Conservation (phyloP, 2,329 filamentous ascomycete genomes). For the Emmonsiellopsis sp. region DNA sequence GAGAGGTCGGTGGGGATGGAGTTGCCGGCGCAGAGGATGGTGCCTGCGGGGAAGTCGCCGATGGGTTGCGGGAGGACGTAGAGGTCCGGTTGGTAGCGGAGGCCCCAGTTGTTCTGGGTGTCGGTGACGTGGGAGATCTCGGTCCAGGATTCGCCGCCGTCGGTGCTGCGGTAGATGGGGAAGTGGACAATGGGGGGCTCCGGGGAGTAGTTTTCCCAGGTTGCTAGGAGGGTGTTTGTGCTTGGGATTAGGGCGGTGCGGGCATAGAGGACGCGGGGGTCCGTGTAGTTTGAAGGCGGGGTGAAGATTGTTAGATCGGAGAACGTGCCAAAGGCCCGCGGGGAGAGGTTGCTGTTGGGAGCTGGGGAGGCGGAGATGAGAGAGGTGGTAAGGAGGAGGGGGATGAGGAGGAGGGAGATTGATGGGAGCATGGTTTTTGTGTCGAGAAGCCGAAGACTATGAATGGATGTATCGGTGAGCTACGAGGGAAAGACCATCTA, state of each 20-base stretch:
- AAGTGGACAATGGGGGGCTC: conserved; percentile 48
- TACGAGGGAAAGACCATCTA: too few species aligned
- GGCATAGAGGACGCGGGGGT: conserved; percentile 43
- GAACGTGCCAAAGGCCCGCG: neutral
- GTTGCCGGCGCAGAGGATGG: conserved; percentile 53
- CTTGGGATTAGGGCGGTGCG: conserved; percentile 38
- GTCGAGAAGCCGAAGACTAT: too few species aligned
- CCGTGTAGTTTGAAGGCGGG: conserved; percentile 25
- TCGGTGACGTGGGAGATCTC: conserved; percentile 56
- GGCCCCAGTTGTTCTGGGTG: conserved; percentile 53
- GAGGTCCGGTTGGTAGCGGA: conserved; percentile 61
- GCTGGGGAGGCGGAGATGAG: too few species aligned
- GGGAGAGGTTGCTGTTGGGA: too few species aligned
- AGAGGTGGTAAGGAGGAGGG: too few species aligned
- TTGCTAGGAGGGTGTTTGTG: conserved; percentile 38
- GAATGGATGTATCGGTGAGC: too few species aligned
- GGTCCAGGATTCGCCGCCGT: conserved; percentile 51
- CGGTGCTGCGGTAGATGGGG: conserved; percentile 41
- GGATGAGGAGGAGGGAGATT: too few species aligned
- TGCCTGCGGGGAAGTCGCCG: conserved; percentile 51
- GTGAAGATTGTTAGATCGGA: neutral
- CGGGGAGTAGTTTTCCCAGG: conserved; percentile 46
- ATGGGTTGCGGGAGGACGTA: conserved; percentile 52
- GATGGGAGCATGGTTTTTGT: too few species aligned
- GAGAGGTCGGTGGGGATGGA: conserved; percentile 46